phyloP scores from a whole-genome alignment of 805 yeast species.

The Candida coleopterorum region DNA sequence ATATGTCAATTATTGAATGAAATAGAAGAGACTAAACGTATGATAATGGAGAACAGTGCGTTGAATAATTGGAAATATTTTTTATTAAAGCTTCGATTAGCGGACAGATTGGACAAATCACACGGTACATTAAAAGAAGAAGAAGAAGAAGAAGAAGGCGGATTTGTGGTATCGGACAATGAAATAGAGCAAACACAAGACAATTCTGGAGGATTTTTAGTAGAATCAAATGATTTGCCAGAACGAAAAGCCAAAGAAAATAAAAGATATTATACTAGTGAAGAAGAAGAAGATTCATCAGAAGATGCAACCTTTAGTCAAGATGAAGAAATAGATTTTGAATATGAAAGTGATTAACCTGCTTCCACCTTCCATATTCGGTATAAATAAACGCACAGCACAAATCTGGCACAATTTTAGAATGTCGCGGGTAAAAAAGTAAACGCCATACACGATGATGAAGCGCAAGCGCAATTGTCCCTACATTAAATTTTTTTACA shows the following conservation, averaged over 20 bases:
- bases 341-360: constrained; percentile 23
- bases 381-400: neutral
- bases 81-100: constrained; percentile 46
- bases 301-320: constrained; percentile 4
- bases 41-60: constrained; percentile 44
- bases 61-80: constrained; percentile 51
- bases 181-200: constrained; percentile 3
- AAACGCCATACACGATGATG: neutral
- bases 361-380: neutral
- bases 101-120: constrained; percentile 38
- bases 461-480: constrained; percentile 6
- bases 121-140: constrained; percentile 37
- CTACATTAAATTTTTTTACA: no score
- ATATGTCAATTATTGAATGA: constrained; percentile 46
- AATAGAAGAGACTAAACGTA: constrained; percentile 41
- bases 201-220: constrained; percentile 9
- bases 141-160: constrained; percentile 16
- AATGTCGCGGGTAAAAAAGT: no score
- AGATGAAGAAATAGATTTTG: constrained; percentile 38
- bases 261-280: constrained; percentile 2
- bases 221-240: neutral
- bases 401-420: neutral
- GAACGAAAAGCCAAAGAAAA: neutral
- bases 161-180: constrained; percentile 14
- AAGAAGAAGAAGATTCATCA: constrained; percentile 3